Evolutionary conservation across 306 rosid species (phyloP).

Genomic region (Casuarina equisetifolia): DNA sequence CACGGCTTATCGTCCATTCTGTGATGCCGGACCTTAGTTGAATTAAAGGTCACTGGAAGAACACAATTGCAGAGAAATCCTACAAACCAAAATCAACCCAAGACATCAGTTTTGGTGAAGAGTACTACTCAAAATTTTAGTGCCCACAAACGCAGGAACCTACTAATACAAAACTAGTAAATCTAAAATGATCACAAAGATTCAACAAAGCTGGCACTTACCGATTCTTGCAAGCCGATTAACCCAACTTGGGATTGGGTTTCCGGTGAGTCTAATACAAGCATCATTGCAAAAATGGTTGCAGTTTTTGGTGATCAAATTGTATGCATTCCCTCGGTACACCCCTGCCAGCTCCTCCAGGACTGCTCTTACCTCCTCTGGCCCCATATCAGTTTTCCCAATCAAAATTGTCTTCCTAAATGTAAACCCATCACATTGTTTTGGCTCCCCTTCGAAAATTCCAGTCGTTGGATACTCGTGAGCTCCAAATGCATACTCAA

Average conservation of each 20-base stretch:
- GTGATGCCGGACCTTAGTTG: slow-evolving; percentile 77
- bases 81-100: slow-evolving; percentile 29
- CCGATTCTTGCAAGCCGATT: slow-evolving; percentile 94
- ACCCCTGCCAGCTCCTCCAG: slow-evolving; percentile 66
- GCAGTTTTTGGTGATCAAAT: slow-evolving; percentile 82
- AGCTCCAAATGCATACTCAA: slow-evolving; percentile 89
- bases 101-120: not conserved
- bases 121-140: not conserved
- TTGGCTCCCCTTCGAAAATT: slow-evolving; percentile 88
- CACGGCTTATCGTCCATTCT: slow-evolving; percentile 56
- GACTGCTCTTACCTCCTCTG: slow-evolving; percentile 51
- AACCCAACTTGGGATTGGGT: slow-evolving; percentile 85
- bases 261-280: slow-evolving; percentile 68
- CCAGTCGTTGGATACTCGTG: slow-evolving; percentile 78
- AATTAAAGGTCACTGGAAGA: slow-evolving; percentile 70
- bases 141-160: no score
- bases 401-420: slow-evolving; percentile 74
- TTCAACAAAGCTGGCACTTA: slow-evolving; percentile 21
- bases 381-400: slow-evolving; percentile 67
- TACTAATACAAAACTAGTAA: no score
- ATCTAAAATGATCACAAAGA: no score
- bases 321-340: slow-evolving; percentile 82
- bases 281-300: slow-evolving; percentile 86
- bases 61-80: slow-evolving; percentile 91
- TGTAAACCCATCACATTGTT: slow-evolving; percentile 71